Evolutionary conservation across 345 rosid species (phyloP), one percentile per base, ranked within the genome.

Genomic region (Rubroshorea leprosula): DNA sequence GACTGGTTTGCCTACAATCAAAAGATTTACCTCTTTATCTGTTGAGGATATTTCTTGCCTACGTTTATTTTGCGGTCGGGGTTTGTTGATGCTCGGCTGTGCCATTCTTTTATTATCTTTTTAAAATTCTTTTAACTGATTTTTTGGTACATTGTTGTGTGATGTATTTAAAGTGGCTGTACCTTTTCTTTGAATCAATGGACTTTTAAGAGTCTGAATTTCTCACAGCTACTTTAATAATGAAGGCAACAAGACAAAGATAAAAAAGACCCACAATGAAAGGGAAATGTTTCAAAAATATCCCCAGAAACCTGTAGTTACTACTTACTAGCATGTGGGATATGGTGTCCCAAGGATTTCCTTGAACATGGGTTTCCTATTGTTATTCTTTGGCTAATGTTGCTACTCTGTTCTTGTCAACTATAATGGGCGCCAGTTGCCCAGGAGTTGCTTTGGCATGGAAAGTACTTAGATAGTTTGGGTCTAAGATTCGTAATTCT

Each of bases 191-290:
- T 47, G 53, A 26, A 26, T 59, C 18, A 15, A 14, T 27, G 45
- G 6, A 58, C 13, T 18, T 24, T 25, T 43, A 15, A 47, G 31
- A 20, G 46, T 47, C 54, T 31, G 22, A 5, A 4, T 49, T 48
- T 59, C 25, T 35, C 41, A 6, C 63, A 29, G 63, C 21, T 21
- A 19, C 63, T 31, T 31, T 31, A 21, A 60, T 31, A n/a, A 21
- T 60, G 38, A 49, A 15, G 63, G 50, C 41, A 26, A 46, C 13
- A 47, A 27, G 54, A 26, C 63, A 60, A 49, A 47, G 29, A 5
- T 21, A 22, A 27, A 1, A 38, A n/a, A 19, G 31, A 17, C 21
- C 55, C 23, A 17, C 47, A 14, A 14, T 60, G 50, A 29, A 49
- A 20, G 29, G 7, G 16, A 26, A 47, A 29, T 35, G 41, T 35